Conservation (phyloP, 768 basidiomycete species). For the Porphyrellus cyaneotinctus region DNA sequence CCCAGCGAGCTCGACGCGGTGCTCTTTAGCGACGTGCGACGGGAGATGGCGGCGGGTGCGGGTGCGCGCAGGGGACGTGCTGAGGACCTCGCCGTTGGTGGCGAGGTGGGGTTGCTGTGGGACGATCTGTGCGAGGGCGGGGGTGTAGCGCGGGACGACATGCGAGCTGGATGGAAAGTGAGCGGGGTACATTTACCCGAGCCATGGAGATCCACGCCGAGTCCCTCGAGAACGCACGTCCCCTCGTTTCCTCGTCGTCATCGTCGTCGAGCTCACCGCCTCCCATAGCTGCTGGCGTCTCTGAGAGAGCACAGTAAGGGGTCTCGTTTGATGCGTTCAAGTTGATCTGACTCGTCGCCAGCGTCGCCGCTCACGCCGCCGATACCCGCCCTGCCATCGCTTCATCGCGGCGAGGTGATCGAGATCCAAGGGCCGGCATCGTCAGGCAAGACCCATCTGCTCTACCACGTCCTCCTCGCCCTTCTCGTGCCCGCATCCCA, state of each 20-base stretch:
- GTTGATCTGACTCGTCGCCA: conserved; percentile 12
- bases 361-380: conserved; percentile 23
- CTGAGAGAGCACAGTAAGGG: conserved; percentile 40
- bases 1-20: conserved; percentile 34
- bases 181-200: conserved; percentile 2
- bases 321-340: too few relatives aligned
- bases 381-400: conserved; percentile 24
- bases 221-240: conserved; percentile 33
- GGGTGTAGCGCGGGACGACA: conserved; percentile 43
- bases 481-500: conserved; percentile 50
- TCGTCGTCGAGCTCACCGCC: conserved; percentile 6
- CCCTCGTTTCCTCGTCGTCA: background rate
- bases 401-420: conserved; percentile 58
- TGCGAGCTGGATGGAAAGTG: conserved; percentile 28
- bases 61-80: conserved; percentile 58
- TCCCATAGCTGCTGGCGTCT: conserved; percentile 40
- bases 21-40: conserved; percentile 50
- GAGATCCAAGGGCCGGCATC: conserved; percentile 73
- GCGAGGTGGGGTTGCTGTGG: conserved; percentile 38
- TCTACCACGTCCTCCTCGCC: conserved; percentile 58
- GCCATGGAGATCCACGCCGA: conserved; percentile 22
- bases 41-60: conserved; percentile 33
- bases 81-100: conserved; percentile 40
- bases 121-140: conserved; percentile 43
- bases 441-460: conserved; percentile 76